Conservation (phyloP, 139 green algal genomes). For the Chlorella sp. region DNA sequence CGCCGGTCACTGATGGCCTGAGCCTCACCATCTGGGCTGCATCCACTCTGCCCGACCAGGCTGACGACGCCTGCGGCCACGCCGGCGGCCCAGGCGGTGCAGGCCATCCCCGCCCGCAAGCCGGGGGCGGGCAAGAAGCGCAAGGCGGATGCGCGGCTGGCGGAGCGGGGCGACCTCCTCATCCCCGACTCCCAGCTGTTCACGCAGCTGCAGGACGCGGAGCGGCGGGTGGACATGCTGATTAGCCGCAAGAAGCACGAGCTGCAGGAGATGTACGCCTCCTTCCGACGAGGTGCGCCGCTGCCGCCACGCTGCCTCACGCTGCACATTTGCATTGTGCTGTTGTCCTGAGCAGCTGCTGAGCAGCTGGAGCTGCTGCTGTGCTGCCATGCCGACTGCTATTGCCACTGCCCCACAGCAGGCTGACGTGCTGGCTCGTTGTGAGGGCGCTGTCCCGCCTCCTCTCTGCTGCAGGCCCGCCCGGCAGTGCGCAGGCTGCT, state of each 20-base stretch:
- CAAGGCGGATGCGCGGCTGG: slow-evolving; percentile 15
- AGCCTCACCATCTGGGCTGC: too few species aligned
- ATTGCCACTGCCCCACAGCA: too few species aligned
- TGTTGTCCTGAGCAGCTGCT: not conserved
- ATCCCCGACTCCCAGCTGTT: slow-evolving; percentile 76
- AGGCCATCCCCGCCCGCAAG: slow-evolving; percentile 17
- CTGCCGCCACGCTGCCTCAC: not conserved
- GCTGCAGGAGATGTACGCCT: slow-evolving; percentile 59
- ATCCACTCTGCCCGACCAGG: too few species aligned
- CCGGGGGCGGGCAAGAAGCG: slow-evolving; percentile 12
- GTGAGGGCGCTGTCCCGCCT: not conserved
- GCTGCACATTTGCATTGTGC: not conserved
- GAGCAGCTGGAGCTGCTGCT: not conserved
- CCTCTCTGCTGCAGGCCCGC: slow-evolving; percentile 1
- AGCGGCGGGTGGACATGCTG: slow-evolving; percentile 64
- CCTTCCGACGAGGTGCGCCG: slow-evolving; percentile 17
- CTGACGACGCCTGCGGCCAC: not conserved
- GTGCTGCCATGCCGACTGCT: too few species aligned
- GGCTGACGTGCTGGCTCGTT: not conserved
- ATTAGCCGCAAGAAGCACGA: slow-evolving; percentile 69
- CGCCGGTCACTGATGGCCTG: too few species aligned
- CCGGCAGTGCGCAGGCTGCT: slow-evolving; percentile 8
- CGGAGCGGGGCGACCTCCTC: slow-evolving; percentile 23
- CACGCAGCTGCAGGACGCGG: slow-evolving; percentile 67
- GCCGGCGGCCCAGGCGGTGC: not conserved